A percentile compares a stretch with the other conserved stretches of the same genome.
Conservation (phyloP, 495 filamentous ascomycete species). For the Hapsidospora chrysogenum region DNA sequence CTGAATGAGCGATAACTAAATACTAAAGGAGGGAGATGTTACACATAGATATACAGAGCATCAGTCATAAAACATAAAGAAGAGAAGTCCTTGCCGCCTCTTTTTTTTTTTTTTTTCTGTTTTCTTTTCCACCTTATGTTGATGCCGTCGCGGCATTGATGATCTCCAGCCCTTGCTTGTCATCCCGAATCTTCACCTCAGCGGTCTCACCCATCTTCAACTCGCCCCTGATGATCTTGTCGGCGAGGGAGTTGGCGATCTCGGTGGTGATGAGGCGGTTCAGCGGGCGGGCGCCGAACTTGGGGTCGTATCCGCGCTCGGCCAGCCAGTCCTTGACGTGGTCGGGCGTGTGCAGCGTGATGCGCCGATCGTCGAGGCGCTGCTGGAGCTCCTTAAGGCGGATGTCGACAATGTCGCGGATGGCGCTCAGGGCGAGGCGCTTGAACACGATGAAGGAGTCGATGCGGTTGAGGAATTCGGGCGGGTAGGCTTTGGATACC, state of each 20-base stretch:
- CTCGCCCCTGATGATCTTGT: conserved; percentile 78
- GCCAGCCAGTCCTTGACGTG: conserved; percentile 73
- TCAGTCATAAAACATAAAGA: too few relatives aligned
- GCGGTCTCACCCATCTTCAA: conserved; percentile 59
- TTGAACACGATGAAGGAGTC: conserved; percentile 96
- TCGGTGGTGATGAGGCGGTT: conserved; percentile 81
- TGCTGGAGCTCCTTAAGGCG: conserved; percentile 69
- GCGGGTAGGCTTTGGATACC: conserved; percentile 61
- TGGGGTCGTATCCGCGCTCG: conserved; percentile 75
- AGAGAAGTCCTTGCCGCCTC: too few relatives aligned
- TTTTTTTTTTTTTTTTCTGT: too few relatives aligned
- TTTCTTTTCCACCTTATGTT: too few relatives aligned
- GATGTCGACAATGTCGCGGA: conserved; percentile 89
- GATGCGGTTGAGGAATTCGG: conserved; percentile 91
- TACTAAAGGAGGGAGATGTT: too few relatives aligned
- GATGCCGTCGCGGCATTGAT: not conserved
- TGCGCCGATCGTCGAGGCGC: conserved; percentile 73
- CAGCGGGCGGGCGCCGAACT: conserved; percentile 82
- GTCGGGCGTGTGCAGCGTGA: conserved; percentile 52
- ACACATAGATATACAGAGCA: not conserved
- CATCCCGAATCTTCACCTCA: conserved; percentile 44
- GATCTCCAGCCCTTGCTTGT: conserved; percentile 32
- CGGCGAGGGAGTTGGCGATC: conserved; percentile 75
- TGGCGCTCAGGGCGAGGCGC: conserved; percentile 56
- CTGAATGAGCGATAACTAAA: too few relatives aligned